These are phyloP conservation scores for Yamadazyma kitorensis DNA, from an alignment of 805 yeast species.

Conservation along the genomic window DNA sequence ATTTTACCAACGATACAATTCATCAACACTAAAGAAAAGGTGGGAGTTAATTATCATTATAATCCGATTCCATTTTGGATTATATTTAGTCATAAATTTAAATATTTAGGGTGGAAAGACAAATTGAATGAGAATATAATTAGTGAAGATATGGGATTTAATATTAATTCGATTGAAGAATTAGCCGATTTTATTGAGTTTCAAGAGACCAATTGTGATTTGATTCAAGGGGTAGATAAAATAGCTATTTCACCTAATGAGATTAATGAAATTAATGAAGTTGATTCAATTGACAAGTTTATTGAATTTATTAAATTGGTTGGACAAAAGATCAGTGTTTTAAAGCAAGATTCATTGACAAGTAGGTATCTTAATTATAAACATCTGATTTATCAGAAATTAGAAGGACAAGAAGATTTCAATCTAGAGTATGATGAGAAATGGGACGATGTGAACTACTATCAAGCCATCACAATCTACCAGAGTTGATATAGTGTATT, in stretches of 20 bases:
- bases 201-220: constrained; percentile 27
- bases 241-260: constrained; percentile 11
- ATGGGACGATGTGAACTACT: constrained; percentile 4
- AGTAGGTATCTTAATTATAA: constrained; percentile 10
- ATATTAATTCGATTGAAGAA: constrained; percentile 23
- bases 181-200: constrained; percentile 19
- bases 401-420: constrained; percentile 7
- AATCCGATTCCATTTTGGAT: constrained; percentile 15
- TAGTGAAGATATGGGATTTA: constrained; percentile 21
- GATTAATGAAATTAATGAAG: neutral
- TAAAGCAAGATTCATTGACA: constrained; percentile 1
- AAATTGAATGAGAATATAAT: neutral
- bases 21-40: constrained; percentile 5
- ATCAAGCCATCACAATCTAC: constrained; percentile 9
- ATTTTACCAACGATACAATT: constrained; percentile 26
- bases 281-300: constrained; percentile 9
- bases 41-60: constrained; percentile 8
- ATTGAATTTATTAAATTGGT: constrained; percentile 7
- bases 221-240: constrained; percentile 20
- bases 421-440: constrained; percentile 1
- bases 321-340: constrained; percentile 1
- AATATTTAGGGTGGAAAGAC: constrained; percentile 18
- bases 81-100: constrained; percentile 8
- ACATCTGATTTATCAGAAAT: constrained; percentile 4
- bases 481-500: too few species aligned